phyloP scores from a whole-genome alignment of 2,329 filamentous ascomycete genomes.

The Sporothrix phasma region DNA sequence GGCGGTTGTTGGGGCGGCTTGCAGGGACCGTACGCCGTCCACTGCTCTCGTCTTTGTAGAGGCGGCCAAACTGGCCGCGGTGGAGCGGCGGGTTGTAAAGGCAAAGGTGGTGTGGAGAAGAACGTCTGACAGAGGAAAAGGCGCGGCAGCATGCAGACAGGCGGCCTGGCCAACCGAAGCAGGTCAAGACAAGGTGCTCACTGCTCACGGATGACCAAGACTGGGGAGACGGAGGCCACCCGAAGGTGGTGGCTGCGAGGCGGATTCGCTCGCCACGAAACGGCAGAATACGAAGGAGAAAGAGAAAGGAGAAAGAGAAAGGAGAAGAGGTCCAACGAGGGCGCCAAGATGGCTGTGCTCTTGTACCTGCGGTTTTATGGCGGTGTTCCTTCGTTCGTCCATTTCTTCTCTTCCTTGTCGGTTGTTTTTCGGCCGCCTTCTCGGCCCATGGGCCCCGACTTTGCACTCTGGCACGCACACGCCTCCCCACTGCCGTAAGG shows the following conservation, averaged over 20 bases:
- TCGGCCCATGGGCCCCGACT: too few relatives aligned
- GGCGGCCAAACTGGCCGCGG: too few relatives aligned
- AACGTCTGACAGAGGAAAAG: constrained; percentile 1
- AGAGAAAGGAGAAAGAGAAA: neutral
- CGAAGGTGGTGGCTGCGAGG: neutral
- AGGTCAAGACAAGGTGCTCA: constrained; percentile 1
- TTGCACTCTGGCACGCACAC: too few relatives aligned
- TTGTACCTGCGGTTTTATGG: neutral
- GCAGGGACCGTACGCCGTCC: too few relatives aligned
- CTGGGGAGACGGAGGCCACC: neutral
- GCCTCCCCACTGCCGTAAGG: neutral
- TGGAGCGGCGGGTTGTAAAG: neutral
- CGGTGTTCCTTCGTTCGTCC: neutral
- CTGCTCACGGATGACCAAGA: neutral
- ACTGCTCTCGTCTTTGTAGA: too few relatives aligned
- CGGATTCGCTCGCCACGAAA: too few relatives aligned
- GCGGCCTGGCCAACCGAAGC: too few relatives aligned
- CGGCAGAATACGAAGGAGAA: neutral
- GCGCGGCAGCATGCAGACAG: neutral
- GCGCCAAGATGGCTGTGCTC: neutral
- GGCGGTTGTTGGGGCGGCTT: too few relatives aligned
- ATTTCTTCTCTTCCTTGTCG: neutral
- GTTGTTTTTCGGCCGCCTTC: neutral
- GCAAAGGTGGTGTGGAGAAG: neutral
- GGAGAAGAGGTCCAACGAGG: neutral